These are phyloP conservation scores for Crinitomyces ghanaensis DNA, from an alignment of 805 yeast species.

Conservation along the genomic window DNA sequence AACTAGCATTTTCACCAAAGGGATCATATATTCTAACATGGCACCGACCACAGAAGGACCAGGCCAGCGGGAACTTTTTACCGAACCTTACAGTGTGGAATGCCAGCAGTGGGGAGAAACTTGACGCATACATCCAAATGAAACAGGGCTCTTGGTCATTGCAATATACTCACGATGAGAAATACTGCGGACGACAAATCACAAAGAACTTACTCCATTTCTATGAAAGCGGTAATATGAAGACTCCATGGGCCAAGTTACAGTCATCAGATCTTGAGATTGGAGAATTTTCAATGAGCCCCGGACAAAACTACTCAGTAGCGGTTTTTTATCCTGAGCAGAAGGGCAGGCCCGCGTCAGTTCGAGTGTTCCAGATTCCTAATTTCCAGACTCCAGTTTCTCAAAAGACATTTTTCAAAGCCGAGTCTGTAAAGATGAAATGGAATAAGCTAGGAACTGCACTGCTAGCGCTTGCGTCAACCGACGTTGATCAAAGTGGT, in stretches of 20 bases:
- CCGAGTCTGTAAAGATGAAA: conserved; percentile 80
- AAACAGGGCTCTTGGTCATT: conserved; percentile 82
- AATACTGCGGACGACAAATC: conserved; percentile 49
- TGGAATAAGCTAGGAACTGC: conserved; percentile 97
- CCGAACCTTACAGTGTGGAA: conserved; percentile 75
- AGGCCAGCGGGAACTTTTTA: conserved; percentile 60
- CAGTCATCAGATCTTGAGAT: conserved; percentile 38
- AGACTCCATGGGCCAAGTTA: conserved; percentile 46
- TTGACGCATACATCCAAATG: conserved; percentile 60
- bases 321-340: conserved; percentile 86
- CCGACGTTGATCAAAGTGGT: conserved; percentile 90
- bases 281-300: conserved; percentile 58
- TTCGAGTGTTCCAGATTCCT: conserved; percentile 73
- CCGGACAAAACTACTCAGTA: conserved; percentile 81
- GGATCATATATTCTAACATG: conserved; percentile 78
- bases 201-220: conserved; percentile 53
- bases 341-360: conserved; percentile 79
- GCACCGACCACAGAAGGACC: conserved; percentile 72
- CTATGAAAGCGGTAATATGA: conserved; percentile 36
- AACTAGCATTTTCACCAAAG: conserved; percentile 77
- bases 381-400: conserved; percentile 68
- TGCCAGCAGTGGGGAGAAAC: conserved; percentile 36
- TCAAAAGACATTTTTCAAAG: conserved; percentile 84
- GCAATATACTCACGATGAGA: conserved; percentile 79
- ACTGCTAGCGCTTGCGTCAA: conserved; percentile 80